Conservation (phyloP, 495 filamentous ascomycete species). For the Acidiella bohemica region DNA sequence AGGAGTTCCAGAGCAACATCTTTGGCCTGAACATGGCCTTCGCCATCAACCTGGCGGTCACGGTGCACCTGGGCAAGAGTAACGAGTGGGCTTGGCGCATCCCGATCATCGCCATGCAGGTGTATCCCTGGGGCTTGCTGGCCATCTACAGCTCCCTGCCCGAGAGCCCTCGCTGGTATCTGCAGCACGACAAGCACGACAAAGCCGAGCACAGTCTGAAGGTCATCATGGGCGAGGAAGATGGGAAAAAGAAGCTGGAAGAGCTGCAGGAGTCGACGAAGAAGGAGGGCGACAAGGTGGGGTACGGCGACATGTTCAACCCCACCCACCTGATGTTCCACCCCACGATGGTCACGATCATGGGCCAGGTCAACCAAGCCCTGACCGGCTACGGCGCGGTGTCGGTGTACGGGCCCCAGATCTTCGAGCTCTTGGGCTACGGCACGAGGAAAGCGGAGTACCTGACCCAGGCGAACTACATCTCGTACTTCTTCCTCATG, state of each 20-base stretch:
- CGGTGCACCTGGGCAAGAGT: slow-evolving; percentile 24
- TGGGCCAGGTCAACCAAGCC: slow-evolving; percentile 46
- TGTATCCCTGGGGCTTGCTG: slow-evolving; percentile 38
- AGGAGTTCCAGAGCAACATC: slow-evolving; percentile 48
- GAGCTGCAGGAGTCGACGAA: slow-evolving; percentile 35
- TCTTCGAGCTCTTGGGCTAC: slow-evolving; percentile 42
- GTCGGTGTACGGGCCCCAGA: slow-evolving; percentile 46
- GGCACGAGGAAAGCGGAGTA: slow-evolving; percentile 33
- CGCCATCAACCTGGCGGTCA: slow-evolving; percentile 30
- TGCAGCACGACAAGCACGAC: slow-evolving; percentile 32
- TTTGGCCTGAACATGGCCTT: slow-evolving; percentile 44
- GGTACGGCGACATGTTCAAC: slow-evolving; percentile 39
- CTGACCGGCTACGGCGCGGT: slow-evolving; percentile 43
- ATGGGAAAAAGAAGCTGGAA: slow-evolving; percentile 33
- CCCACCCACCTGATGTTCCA: slow-evolving; percentile 35
- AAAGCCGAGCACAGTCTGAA: slow-evolving; percentile 34
- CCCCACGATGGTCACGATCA: slow-evolving; percentile 40
- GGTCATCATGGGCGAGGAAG: slow-evolving; percentile 34
- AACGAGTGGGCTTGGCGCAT: slow-evolving; percentile 42
- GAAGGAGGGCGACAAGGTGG: slow-evolving; percentile 31
- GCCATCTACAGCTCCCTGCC: slow-evolving; percentile 37
- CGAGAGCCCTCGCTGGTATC: slow-evolving; percentile 41
- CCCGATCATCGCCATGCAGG: slow-evolving; percentile 48
- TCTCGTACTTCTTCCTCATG: slow-evolving; percentile 43
- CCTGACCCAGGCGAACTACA: slow-evolving; percentile 41